phyloP scores from a whole-genome alignment of 208 protist genomes.

The Trypanosoma platydactyli region DNA sequence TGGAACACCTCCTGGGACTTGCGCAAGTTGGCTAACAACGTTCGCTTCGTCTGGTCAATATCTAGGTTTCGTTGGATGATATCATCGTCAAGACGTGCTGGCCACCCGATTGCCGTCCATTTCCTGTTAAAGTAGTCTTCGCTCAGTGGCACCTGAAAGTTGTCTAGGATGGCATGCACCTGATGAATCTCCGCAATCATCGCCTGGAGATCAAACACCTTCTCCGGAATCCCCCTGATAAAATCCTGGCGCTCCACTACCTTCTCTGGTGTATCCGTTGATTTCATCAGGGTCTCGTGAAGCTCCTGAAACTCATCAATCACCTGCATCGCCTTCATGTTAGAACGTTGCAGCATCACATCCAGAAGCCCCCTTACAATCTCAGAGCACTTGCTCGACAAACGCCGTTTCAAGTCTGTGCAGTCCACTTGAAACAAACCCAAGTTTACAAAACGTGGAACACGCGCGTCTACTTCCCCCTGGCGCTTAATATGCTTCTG shows the following conservation, averaged over 20 bases:
- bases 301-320: slow-evolving; percentile 70
- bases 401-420: slow-evolving; percentile 62
- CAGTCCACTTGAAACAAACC: slow-evolving; percentile 83
- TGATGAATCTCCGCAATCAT: slow-evolving; percentile 74
- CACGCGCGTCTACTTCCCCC: slow-evolving; percentile 53
- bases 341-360: slow-evolving; percentile 72
- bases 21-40: slow-evolving; percentile 79
- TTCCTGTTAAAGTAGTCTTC: slow-evolving; percentile 94
- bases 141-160: slow-evolving; percentile 84
- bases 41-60: slow-evolving; percentile 91
- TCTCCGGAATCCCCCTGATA: slow-evolving; percentile 88
- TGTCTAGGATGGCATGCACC: slow-evolving; percentile 89
- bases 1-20: slow-evolving; percentile 85
- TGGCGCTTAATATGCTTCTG: slow-evolving; percentile 57
- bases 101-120: slow-evolving; percentile 92
- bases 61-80: slow-evolving; percentile 90
- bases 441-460: slow-evolving; percentile 69
- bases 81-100: slow-evolving; percentile 83
- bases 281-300: slow-evolving; percentile 55
- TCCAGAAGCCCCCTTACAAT: slow-evolving; percentile 61
- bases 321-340: slow-evolving; percentile 68
- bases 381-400: slow-evolving; percentile 79
- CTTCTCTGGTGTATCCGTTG: slow-evolving; percentile 87
- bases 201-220: slow-evolving; percentile 78
- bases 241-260: slow-evolving; percentile 89